Evolutionary conservation across 129 eudicot genomes (phyloP).

Genomic region (Helichrysum umbraculigerum): DNA sequence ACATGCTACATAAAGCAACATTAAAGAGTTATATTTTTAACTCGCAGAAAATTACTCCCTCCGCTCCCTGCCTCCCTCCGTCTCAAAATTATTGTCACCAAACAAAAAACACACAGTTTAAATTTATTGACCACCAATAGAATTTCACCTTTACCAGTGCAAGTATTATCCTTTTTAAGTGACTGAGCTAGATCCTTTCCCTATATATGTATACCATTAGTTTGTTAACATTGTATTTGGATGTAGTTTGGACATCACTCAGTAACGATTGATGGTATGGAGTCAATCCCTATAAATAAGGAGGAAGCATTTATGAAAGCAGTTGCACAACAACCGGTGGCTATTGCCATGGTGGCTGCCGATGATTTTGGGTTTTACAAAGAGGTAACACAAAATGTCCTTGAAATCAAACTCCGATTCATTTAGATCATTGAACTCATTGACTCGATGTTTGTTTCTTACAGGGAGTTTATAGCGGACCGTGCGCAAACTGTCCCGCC

Average conservation of each 20-base stretch:
- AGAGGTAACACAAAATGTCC: constrained; percentile 37
- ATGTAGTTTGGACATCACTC: constrained; percentile 22
- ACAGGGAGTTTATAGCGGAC: constrained; percentile 57
- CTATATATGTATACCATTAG: too few relatives aligned
- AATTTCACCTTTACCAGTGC: too few relatives aligned
- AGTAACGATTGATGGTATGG: constrained; percentile 53
- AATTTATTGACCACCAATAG: too few relatives aligned
- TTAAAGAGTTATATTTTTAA: too few relatives aligned
- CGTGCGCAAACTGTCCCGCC: constrained; percentile 39
- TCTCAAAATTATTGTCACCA: too few relatives aligned
- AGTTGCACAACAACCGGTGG: constrained; percentile 59
- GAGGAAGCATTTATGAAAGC: constrained; percentile 45
- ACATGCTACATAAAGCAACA: too few relatives aligned
- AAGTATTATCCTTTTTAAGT: too few relatives aligned
- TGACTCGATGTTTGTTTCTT: not conserved
- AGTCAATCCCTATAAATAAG: not conserved
- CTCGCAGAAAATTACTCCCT: too few relatives aligned
- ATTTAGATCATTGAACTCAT: too few relatives aligned
- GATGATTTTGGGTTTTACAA: constrained; percentile 60
- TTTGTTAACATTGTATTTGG: not conserved
- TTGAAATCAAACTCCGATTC: not conserved
- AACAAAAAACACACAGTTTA: too few relatives aligned
- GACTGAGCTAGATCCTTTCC: too few relatives aligned
- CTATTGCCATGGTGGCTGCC: constrained; percentile 58
- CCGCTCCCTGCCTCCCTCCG: too few relatives aligned